These are phyloP conservation scores for Yamadazyma ubonensis DNA, from an alignment of 805 yeast species.

Conservation along the genomic window DNA sequence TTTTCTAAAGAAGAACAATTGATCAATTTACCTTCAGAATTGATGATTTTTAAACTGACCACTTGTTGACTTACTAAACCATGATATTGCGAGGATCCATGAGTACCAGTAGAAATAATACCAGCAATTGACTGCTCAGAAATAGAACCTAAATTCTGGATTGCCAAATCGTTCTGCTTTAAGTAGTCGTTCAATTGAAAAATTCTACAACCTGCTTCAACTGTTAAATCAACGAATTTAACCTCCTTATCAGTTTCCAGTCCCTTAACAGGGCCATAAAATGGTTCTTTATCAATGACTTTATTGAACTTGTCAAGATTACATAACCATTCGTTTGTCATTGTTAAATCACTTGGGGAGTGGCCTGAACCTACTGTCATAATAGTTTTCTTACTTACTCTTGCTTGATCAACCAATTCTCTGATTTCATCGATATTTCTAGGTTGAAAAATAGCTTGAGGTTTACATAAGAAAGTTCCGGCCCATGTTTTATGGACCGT, in stretches of 20 bases:
- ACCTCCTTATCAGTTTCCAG: slow-evolving; percentile 35
- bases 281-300: slow-evolving; percentile 49
- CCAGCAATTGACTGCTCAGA: slow-evolving; percentile 94
- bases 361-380: slow-evolving; percentile 92
- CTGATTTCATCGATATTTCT: slow-evolving; percentile 62
- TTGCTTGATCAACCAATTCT: slow-evolving; percentile 66
- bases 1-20: slow-evolving; percentile 65
- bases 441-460: slow-evolving; percentile 82
- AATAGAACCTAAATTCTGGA: slow-evolving; percentile 91
- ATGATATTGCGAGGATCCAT: slow-evolving; percentile 91
- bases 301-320: slow-evolving; percentile 73
- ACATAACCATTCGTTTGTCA: slow-evolving; percentile 85
- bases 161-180: slow-evolving; percentile 63
- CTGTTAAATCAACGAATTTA: slow-evolving; percentile 81
- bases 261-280: slow-evolving; percentile 38
- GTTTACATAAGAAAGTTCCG: slow-evolving; percentile 74
- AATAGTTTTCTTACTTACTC: slow-evolving; percentile 56
- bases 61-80: slow-evolving; percentile 87
- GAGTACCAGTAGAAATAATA: slow-evolving; percentile 95
- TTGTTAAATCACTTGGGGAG: slow-evolving; percentile 88
- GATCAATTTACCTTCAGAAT: slow-evolving; percentile 71
- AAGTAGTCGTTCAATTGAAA: slow-evolving; percentile 69
- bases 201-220: slow-evolving; percentile 89
- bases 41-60: slow-evolving; percentile 72
- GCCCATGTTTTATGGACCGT: slow-evolving; percentile 80